Conservation (phyloP, 768 basidiomycete genomes). For the Imleria badia region DNA sequence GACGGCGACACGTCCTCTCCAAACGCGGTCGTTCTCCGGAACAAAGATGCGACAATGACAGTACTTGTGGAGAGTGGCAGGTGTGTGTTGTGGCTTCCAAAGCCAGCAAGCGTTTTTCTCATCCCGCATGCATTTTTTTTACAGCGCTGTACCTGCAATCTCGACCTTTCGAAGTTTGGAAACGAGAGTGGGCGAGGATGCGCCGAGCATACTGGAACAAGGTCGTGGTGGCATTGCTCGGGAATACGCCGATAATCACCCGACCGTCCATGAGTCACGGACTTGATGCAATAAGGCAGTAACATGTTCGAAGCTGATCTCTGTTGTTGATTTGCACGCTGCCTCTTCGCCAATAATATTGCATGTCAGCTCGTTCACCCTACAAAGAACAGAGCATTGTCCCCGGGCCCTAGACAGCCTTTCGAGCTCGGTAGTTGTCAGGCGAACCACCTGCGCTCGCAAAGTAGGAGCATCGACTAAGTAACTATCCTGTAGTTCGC, state of each 20-base stretch:
- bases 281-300: not conserved
- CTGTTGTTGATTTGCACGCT: not conserved
- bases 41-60: too few species aligned
- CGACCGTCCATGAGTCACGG: not conserved
- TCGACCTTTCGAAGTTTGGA: slow-evolving; percentile 80
- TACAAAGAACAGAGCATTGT: not conserved
- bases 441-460: not conserved
- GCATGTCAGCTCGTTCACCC: not conserved
- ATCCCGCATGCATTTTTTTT: slow-evolving; percentile 7
- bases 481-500: too few species aligned
- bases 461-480: too few species aligned
- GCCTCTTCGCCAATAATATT: not conserved
- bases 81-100: slow-evolving; percentile 38
- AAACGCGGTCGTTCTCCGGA: slow-evolving; percentile 49
- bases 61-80: slow-evolving; percentile 75
- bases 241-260: slow-evolving; percentile 67
- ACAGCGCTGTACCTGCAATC: slow-evolving; percentile 72
- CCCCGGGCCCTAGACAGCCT: not conserved
- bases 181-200: slow-evolving; percentile 70
- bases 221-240: slow-evolving; percentile 88
- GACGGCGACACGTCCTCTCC: slow-evolving; percentile 27
- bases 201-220: slow-evolving; percentile 80
- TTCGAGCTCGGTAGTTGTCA: not conserved
- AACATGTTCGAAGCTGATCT: too few species aligned
- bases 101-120: slow-evolving; percentile 1